These are phyloP conservation scores for Fusarium pseudonygamai DNA, from an alignment of 2,329 filamentous ascomycete species.

Conservation along the genomic window DNA sequence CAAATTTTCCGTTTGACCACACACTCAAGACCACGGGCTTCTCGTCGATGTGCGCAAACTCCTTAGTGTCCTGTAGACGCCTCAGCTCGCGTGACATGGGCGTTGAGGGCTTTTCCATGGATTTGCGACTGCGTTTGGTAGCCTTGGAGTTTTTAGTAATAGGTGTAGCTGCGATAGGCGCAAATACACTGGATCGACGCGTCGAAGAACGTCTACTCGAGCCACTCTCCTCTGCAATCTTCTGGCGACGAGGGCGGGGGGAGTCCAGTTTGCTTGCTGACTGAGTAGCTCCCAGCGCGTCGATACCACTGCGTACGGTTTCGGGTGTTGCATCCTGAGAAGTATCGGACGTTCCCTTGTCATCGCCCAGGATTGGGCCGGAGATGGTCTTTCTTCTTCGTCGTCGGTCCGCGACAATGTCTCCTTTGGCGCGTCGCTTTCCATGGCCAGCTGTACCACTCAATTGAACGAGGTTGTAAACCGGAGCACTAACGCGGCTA, in stretches of 20 bases:
- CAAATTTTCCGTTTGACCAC: slow-evolving; percentile 72
- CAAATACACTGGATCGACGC: slow-evolving; percentile 51
- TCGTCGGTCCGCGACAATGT: slow-evolving; percentile 56
- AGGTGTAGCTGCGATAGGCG: slow-evolving; percentile 54
- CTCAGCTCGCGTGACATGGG: slow-evolving; percentile 66
- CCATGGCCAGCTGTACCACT: slow-evolving; percentile 70
- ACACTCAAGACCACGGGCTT: slow-evolving; percentile 66
- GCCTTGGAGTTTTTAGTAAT: slow-evolving; percentile 62
- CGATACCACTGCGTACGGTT: slow-evolving; percentile 51
- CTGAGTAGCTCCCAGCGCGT: slow-evolving; percentile 59
- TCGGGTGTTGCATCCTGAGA: slow-evolving; percentile 24
- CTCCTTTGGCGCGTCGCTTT: slow-evolving; percentile 63
- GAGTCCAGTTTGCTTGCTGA: slow-evolving; percentile 52
- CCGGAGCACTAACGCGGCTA: slow-evolving; percentile 62
- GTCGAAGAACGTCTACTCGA: slow-evolving; percentile 54
- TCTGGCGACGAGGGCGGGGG: slow-evolving; percentile 47
- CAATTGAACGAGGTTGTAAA: slow-evolving; percentile 74
- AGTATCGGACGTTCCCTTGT: slow-evolving; percentile 16
- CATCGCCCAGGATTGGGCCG: slow-evolving; percentile 45
- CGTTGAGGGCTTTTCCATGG: slow-evolving; percentile 57
- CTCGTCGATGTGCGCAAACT: slow-evolving; percentile 68
- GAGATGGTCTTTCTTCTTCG: slow-evolving; percentile 59
- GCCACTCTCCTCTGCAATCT: slow-evolving; percentile 41
- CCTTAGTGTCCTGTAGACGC: slow-evolving; percentile 70
- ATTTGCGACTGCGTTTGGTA: slow-evolving; percentile 69